Evolutionary conservation across 2,329 filamentous ascomycete species (phyloP).

Genomic region (Sclerotinia glacialis): DNA sequence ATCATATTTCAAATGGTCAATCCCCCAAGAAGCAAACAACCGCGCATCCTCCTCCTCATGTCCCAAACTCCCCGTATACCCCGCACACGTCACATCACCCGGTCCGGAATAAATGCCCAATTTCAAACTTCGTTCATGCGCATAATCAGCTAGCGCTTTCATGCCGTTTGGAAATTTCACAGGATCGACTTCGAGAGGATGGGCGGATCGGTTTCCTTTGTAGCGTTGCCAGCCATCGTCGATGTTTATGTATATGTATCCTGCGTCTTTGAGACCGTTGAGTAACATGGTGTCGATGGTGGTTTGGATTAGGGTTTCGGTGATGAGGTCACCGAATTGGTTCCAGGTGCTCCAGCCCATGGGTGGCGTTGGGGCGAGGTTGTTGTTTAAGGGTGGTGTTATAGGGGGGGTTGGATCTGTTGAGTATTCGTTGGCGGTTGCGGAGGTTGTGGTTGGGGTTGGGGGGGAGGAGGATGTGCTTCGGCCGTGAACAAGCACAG

Average conservation of each 20-base stretch:
- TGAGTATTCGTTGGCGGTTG: background rate
- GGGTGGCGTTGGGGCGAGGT: slow-evolving; percentile 43
- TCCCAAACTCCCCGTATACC: slow-evolving; percentile 49
- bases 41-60: slow-evolving; percentile 57
- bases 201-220: background rate
- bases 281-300: background rate
- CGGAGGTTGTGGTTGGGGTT: background rate
- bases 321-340: slow-evolving; percentile 49
- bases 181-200: slow-evolving; percentile 3
- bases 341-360: slow-evolving; percentile 56
- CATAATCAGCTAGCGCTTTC: slow-evolving; percentile 10
- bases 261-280: background rate
- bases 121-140: slow-evolving; percentile 44
- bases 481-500: background rate
- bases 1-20: slow-evolving; percentile 60
- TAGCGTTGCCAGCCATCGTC: slow-evolving; percentile 13
- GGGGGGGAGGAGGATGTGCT: background rate
- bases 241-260: background rate
- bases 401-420: background rate
- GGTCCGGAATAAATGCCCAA: slow-evolving; percentile 62
- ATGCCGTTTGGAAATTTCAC: slow-evolving; percentile 11
- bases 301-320: slow-evolving; percentile 30
- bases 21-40: slow-evolving; percentile 56
- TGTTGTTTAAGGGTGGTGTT: slow-evolving; percentile 36
- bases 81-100: slow-evolving; percentile 40